A percentile compares a stretch with the other conserved stretches of the same genome.
phyloP scores from a whole-genome alignment of 805 yeast species.

The Candida silvicultrix region DNA sequence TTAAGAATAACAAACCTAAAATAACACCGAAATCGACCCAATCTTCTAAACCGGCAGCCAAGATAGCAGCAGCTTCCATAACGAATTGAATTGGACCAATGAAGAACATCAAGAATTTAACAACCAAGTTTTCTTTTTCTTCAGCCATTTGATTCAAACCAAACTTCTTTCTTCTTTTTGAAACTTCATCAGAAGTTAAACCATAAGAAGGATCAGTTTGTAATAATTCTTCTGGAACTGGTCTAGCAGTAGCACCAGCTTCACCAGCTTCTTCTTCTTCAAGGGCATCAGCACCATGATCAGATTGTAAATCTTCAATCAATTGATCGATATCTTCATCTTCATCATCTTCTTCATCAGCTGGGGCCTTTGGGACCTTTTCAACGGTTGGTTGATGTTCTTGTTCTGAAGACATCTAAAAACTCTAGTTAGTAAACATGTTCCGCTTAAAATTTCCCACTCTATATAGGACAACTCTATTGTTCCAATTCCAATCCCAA shows the following conservation, averaged over 20 bases:
- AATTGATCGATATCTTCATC: conserved; percentile 69
- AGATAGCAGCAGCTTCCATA: conserved; percentile 93
- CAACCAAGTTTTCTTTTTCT: conserved; percentile 71
- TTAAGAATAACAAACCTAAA: conserved; percentile 76
- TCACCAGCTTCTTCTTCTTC: conserved; percentile 36
- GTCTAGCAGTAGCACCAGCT: conserved; percentile 58
- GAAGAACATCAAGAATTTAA: conserved; percentile 82
- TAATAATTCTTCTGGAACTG: conserved; percentile 80
- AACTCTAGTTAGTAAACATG: conserved; percentile 1
- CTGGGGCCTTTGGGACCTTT: conserved; percentile 46
- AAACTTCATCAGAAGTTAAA: conserved; percentile 71
- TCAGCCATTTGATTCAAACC: conserved; percentile 91
- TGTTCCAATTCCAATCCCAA: too few relatives aligned
- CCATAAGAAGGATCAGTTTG: conserved; percentile 78
- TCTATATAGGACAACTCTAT: too few relatives aligned
- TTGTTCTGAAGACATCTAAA: conserved; percentile 20
- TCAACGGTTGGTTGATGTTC: conserved; percentile 44
- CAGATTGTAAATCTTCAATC: conserved; percentile 69
- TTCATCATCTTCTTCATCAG: conserved; percentile 48
- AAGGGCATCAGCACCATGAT: conserved; percentile 50
- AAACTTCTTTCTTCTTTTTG: conserved; percentile 80
- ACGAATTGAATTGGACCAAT: conserved; percentile 96
- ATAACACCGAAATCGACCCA: conserved; percentile 99
- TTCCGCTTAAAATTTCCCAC: too few relatives aligned
- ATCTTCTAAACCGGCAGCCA: conserved; percentile 95